Percentiles rank a stretch among this genome's conserved stretches.
These are phyloP conservation scores for Eremothecium sinecaudum DNA, from an alignment of 1,139 yeast genomes.

Conservation along the genomic window DNA sequence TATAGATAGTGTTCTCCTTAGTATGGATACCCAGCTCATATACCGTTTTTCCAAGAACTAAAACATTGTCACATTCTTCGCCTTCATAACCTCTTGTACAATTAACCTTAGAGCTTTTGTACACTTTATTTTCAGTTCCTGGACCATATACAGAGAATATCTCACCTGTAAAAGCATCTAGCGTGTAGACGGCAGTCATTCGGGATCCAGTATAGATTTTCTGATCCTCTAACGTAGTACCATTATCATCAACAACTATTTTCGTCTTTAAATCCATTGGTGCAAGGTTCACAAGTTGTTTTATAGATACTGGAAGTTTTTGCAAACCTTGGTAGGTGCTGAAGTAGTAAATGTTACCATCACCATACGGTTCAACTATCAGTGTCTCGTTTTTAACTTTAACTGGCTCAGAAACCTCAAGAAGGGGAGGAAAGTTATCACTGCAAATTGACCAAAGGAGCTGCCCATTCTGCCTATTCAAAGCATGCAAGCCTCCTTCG, in stretches of 20 bases:
- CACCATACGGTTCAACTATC: slow-evolving; percentile 87
- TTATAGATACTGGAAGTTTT: slow-evolving; percentile 72
- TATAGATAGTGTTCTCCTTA: slow-evolving; percentile 64
- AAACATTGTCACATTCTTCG: slow-evolving; percentile 21
- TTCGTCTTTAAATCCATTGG: slow-evolving; percentile 56
- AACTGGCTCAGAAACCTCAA: slow-evolving; percentile 22
- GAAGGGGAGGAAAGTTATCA: slow-evolving; percentile 24
- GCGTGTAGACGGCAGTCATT: slow-evolving; percentile 63
- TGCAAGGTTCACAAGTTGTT: slow-evolving; percentile 68
- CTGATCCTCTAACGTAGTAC: slow-evolving; percentile 52
- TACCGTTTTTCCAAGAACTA: slow-evolving; percentile 37
- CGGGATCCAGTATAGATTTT: slow-evolving; percentile 83
- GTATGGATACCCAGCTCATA: slow-evolving; percentile 58
- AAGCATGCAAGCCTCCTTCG: slow-evolving; percentile 81
- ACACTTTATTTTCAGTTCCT: slow-evolving; percentile 23
- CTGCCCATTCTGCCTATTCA: slow-evolving; percentile 69
- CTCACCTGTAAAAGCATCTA: slow-evolving; percentile 70
- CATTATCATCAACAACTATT: slow-evolving; percentile 31
- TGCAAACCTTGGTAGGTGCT: slow-evolving; percentile 69
- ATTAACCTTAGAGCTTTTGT: slow-evolving; percentile 10
- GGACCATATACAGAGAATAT: slow-evolving; percentile 64
- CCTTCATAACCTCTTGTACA: slow-evolving; percentile 9
- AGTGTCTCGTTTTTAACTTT: slow-evolving; percentile 35
- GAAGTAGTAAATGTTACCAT: slow-evolving; percentile 80
- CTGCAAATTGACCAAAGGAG: slow-evolving; percentile 67